Percentiles rank a stretch among this genome's conserved stretches.
These are phyloP conservation scores for Tulasnella sp. DNA, from an alignment of 768 basidiomycete genomes.

Conservation along the genomic window DNA sequence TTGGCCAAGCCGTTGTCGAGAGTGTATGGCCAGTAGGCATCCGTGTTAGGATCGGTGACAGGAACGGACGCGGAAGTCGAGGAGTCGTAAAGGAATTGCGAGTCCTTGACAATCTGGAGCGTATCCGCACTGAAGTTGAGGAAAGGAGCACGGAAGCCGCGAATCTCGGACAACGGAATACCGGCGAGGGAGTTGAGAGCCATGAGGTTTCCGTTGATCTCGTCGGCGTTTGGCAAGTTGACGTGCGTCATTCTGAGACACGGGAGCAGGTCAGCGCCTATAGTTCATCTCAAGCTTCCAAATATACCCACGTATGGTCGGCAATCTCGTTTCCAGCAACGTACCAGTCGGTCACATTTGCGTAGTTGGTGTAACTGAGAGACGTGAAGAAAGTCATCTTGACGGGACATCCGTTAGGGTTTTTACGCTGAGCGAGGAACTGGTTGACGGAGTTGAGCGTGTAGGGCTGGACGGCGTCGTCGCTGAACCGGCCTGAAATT, in stretches of 20 bases:
- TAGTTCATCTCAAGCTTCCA: not conserved
- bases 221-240: slow-evolving; percentile 55
- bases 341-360: slow-evolving; percentile 73
- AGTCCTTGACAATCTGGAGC: slow-evolving; percentile 51
- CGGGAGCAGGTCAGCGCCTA: not conserved
- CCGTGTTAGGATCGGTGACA: slow-evolving; percentile 61
- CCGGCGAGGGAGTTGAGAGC: slow-evolving; percentile 75
- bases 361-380: slow-evolving; percentile 66
- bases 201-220: slow-evolving; percentile 74
- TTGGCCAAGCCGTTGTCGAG: slow-evolving; percentile 78
- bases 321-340: slow-evolving; percentile 82
- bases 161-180: slow-evolving; percentile 60
- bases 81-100: slow-evolving; percentile 71
- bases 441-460: slow-evolving; percentile 70
- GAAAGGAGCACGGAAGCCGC: slow-evolving; percentile 75
- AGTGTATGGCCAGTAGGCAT: slow-evolving; percentile 82
- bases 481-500: slow-evolving; percentile 18
- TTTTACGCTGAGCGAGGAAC: slow-evolving; percentile 67
- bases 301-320: slow-evolving; percentile 59
- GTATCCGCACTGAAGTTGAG: slow-evolving; percentile 64
- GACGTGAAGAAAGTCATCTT: slow-evolving; percentile 77
- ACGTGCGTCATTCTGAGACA: slow-evolving; percentile 71
- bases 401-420: slow-evolving; percentile 70
- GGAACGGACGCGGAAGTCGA: slow-evolving; percentile 57
- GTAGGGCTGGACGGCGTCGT: slow-evolving; percentile 65